phyloP scores from a whole-genome alignment of 352 stramenopile species.

The Aphanomyces cochlioides region DNA sequence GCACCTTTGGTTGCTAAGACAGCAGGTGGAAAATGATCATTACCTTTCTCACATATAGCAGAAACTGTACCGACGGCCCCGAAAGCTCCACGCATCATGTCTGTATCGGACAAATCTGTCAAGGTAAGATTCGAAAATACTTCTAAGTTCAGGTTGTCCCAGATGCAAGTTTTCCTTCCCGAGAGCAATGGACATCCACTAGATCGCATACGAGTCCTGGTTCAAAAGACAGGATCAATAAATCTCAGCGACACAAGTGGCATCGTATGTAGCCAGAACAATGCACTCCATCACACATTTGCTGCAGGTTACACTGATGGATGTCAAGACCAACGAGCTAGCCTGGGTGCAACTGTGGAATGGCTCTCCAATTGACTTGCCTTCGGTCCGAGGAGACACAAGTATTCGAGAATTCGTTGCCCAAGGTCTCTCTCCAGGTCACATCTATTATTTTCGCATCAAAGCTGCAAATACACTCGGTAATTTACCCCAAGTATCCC shows the following conservation, averaged over 20 bases:
- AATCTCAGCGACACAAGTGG: slow-evolving; percentile 38
- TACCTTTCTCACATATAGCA: not conserved
- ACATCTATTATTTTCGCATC: slow-evolving; percentile 50
- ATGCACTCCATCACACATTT: not conserved
- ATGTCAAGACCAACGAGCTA: slow-evolving; percentile 19
- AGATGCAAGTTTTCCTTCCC: slow-evolving; percentile 41
- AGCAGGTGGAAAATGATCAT: slow-evolving; percentile 18
- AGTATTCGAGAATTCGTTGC: slow-evolving; percentile 38
- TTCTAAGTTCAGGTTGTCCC: not conserved
- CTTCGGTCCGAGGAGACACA: not conserved
- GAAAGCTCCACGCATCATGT: slow-evolving; percentile 37
- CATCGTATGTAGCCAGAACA: not conserved
- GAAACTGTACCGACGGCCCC: slow-evolving; percentile 42
- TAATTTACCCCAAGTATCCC: not conserved
- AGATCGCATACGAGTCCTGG: slow-evolving; percentile 40
- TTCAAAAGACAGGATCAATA: slow-evolving; percentile 43
- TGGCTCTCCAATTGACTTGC: slow-evolving; percentile 6
- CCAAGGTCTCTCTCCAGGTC: slow-evolving; percentile 39
- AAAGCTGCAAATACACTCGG: slow-evolving; percentile 46
- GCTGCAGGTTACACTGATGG: slow-evolving; percentile 21
- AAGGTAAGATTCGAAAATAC: slow-evolving; percentile 5
- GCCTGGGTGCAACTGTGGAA: slow-evolving; percentile 13
- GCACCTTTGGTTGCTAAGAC: slow-evolving; percentile 35
- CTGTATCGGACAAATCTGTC: slow-evolving; percentile 44
- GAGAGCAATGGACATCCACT: slow-evolving; percentile 43